Base-by-base conservation (phyloP, 2,329 filamentous ascomycete genomes). In the Colletotrichum ledebouriae region DNA sequence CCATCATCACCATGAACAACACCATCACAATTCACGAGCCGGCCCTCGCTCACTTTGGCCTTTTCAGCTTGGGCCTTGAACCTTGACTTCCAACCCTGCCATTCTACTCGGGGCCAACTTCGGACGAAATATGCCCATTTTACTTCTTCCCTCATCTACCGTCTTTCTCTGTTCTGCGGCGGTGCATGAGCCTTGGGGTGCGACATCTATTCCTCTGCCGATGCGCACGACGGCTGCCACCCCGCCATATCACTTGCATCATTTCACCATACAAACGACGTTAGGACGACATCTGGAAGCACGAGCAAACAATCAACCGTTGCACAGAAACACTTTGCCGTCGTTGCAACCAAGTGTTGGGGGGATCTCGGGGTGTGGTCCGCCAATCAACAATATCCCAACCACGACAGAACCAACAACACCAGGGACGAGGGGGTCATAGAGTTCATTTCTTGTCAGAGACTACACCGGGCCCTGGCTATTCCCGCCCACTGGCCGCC, bases 381-480 rank as follows among this genome's bases (percentile, higher is more conserved):
- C 22, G 34, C 50, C 58, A 63, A 67, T 61, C 37, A 53, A 46
- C 46, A 17, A 22, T 13, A 15, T 15, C 39, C 50, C 50, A 47
- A 56, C 59, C 47, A 37, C 49, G 20, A 22, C 33, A 53, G 3
- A 44, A 13, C n/a, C 47, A 22, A 41, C 57, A n/a, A 46, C 13
- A 37, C 11, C 39, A 20, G 10, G 13, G 25, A 47, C n/a, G 25
- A 65, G 12, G 25, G 29, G 55, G 49, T 42, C 47, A 56, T 42
- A 66, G 61, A 56, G 55, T 56, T 59, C 60, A 42, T 34, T 44
- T 69, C 42, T 37, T 39, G 56, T 60, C 66, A 50, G 22, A 69
- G 61, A 49, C 12, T 56, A 17, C 25, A 15, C 56, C 55, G 55
- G 66, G 13, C 33, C 55, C 42, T 66, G 61, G 55, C 61, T 44